phyloP scores from a whole-genome alignment of 331 rosid species.

The Pyrus hybrid region DNA sequence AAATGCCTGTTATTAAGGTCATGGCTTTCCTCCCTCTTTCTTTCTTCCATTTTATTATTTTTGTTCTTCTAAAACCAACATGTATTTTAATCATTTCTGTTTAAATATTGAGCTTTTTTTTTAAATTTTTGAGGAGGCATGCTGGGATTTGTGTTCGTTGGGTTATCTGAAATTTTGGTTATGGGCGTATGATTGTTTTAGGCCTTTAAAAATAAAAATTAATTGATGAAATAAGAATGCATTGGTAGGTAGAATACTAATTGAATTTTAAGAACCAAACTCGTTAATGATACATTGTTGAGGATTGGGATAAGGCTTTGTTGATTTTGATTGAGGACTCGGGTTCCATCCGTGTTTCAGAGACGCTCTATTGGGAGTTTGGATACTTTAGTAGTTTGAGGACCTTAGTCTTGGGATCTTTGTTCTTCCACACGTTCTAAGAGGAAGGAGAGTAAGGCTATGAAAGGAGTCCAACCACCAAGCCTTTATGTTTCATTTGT shows the following conservation, averaged over 20 bases:
- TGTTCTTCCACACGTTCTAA: too few species aligned
- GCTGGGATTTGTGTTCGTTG: neutral
- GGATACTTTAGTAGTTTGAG: too few species aligned
- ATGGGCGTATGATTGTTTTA: neutral
- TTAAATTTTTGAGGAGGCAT: neutral
- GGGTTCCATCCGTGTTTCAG: too few species aligned
- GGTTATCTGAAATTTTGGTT: neutral
- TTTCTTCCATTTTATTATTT: neutral
- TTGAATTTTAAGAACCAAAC: neutral
- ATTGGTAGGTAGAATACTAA: neutral
- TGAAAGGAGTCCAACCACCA: too few species aligned
- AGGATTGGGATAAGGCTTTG: too few species aligned
- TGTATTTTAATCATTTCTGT: neutral
- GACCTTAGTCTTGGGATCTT: too few species aligned
- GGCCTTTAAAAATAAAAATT: neutral
- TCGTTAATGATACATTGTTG: too few species aligned
- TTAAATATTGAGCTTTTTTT: neutral
- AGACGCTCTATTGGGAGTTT: too few species aligned
- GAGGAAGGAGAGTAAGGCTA: too few species aligned
- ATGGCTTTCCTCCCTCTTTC: neutral
- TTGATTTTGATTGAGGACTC: too few species aligned
- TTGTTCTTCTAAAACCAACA: too few species aligned
- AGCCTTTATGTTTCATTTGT: too few species aligned
- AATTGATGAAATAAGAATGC: neutral
- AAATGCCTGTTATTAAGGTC: conserved; percentile 26